Base-by-base conservation (phyloP, 1,284 basidiomycete species). In the Ustilago sp. region DNA sequence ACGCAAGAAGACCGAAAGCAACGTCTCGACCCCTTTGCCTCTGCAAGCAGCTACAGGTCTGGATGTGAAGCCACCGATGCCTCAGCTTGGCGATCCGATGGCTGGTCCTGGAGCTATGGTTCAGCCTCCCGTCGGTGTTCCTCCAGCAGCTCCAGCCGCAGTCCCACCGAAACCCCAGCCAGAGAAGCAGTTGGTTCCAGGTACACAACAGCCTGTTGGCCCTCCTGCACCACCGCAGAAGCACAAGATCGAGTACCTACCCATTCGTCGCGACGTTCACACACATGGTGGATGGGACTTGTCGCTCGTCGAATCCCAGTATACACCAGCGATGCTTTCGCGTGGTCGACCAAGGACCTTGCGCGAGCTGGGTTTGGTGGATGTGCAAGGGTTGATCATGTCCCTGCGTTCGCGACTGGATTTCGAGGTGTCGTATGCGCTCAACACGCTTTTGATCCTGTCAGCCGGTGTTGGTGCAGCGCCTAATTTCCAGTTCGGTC, bases 171-270 rank as follows among this genome's bases (percentile, higher is more conserved):
- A 74, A 58, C 43, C 70, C 19, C 70, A 74, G 48, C 50, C 58
- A 23, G 63, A 67, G 34, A 67, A 68, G 56, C 63, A 67, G 41
- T 34, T 71, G 19, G 59, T 77, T 15, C 66, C 71, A 0, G 67
- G 71, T n/a, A 73, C 75, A 32, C 73, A 68, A 47, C 74, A 79
- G 36, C 67, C 59, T 8, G 63, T 73, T 23, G 68, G 61, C 3
- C 63, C 74, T 15, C 64, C 72, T 23, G 59, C 74, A 3, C 69
- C 75, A 17, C 74, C 70, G 8, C 86, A 90, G 41, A 90, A 94
- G 68, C 92, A 93, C 81, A 93, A 92, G 87, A 93, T 98, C 79
- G 93, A 95, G 87, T 99, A 98, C 85, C 88, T 93, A 32, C 96
- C 96, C 0, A 88, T 94, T 17, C 90, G 90, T 11, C 91, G 93